Evolutionary conservation across 108 stramenopile species (phyloP).

Genomic region (Conticribra weissflogii): DNA sequence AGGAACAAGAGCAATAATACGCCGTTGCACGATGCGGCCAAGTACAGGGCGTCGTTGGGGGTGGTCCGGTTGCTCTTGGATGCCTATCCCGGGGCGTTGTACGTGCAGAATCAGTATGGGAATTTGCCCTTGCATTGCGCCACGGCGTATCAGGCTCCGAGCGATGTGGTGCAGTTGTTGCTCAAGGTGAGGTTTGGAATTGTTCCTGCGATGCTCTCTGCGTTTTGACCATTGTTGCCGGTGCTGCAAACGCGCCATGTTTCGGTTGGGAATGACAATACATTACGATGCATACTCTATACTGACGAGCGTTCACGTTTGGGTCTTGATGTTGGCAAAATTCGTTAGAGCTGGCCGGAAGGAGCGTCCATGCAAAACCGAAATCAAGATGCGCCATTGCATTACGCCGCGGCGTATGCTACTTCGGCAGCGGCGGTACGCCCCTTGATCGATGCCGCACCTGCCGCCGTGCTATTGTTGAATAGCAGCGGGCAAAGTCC

Average conservation of each 20-base stretch:
- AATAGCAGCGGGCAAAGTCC: slow-evolving; percentile 60
- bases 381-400: slow-evolving; percentile 50
- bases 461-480: slow-evolving; percentile 43
- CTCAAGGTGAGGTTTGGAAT: slow-evolving; percentile 18
- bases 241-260: too few species aligned
- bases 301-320: too few species aligned
- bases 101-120: slow-evolving; percentile 57
- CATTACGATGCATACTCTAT: too few species aligned
- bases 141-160: slow-evolving; percentile 47
- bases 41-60: slow-evolving; percentile 52
- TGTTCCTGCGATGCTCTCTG: neutral
- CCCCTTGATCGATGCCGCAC: slow-evolving; percentile 49
- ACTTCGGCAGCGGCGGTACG: slow-evolving; percentile 36
- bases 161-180: slow-evolving; percentile 44
- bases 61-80: slow-evolving; percentile 53
- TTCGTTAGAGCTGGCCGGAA: slow-evolving; percentile 38
- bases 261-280: too few species aligned
- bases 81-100: slow-evolving; percentile 48
- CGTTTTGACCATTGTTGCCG: too few species aligned
- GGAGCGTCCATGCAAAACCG: slow-evolving; percentile 52
- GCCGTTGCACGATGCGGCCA: slow-evolving; percentile 68
- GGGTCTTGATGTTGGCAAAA: neutral
- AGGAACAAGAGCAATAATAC: slow-evolving; percentile 59
- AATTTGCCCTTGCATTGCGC: slow-evolving; percentile 57
- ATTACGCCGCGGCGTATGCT: slow-evolving; percentile 51